Base-by-base conservation (phyloP, 805 yeast genomes). In the Candida arabinofermentans region DNA sequence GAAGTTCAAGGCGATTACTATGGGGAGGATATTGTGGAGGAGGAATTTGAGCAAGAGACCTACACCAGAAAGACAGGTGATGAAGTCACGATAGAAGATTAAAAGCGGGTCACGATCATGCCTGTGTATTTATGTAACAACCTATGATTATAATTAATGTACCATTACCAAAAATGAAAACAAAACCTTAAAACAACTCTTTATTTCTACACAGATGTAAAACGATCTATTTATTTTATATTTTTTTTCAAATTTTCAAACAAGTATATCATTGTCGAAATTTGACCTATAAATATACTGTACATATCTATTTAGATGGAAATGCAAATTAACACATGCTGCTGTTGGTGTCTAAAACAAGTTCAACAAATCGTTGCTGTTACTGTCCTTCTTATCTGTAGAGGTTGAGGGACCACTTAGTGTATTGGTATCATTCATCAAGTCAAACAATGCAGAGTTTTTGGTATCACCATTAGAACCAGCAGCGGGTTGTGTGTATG, bases 41-140 rank as follows among this genome's bases (percentile, higher is more conserved):
- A 47, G 23, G 59, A 57, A 9, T 45, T 61, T 8, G 59, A 60
- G 30, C 56, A 54, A 31, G 66, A 61, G 36, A 36, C 50, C 2
- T 48, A 41, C 18, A 29, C 46, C 3, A 41, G 23, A 44, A 33
- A 21, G 42, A 31, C 38, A 14, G 34, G 41, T 31, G 43, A 55
- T 39, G 46, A 43, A 22, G 30, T 51, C 39, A 14, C 55, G 48
- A n/a, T 53, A 47, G 44, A 57, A 52, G 44, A 57, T 49, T 34
- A 53, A 55, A 37, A 17, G n/a, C n/a, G n/a, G n/a, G n/a, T n/a
- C n/a, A n/a, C n/a, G n/a, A n/a, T n/a, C n/a, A n/a, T n/a, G n/a
- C n/a, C n/a, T n/a, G n/a, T n/a, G n/a, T n/a, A n/a, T n/a, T n/a
- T n/a, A n/a, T n/a, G n/a, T n/a, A n/a, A n/a, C n/a, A n/a, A n/a